phyloP scores from a whole-genome alignment of 176 grass and related monocot species.

The Zizania latifolia region DNA sequence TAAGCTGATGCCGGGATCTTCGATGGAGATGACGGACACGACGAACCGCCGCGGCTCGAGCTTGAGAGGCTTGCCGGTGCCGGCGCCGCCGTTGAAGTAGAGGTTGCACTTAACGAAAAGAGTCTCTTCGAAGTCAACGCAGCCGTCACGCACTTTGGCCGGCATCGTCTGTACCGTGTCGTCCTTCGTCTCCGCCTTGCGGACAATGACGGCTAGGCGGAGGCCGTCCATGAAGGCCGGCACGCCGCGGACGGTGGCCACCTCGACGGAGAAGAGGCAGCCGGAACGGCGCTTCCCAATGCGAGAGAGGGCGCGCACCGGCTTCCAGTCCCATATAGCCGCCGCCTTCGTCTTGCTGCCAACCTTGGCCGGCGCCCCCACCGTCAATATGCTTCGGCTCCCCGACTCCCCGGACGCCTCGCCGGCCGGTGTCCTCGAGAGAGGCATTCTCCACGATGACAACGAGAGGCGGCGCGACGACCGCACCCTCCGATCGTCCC shows the following conservation, averaged over 20 bases:
- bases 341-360: not conserved
- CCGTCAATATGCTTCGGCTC: not conserved
- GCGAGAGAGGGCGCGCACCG: constrained; percentile 64
- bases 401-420: not conserved
- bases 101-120: constrained; percentile 70
- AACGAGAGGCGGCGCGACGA: constrained; percentile 32
- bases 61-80: constrained; percentile 59
- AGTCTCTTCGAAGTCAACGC: constrained; percentile 75
- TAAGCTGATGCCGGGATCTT: constrained; percentile 38
- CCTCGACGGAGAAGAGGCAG: constrained; percentile 75
- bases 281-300: constrained; percentile 58
- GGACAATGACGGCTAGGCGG: constrained; percentile 61
- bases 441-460: constrained; percentile 8
- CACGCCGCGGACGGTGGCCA: constrained; percentile 34
- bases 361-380: not conserved
- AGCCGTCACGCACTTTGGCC: constrained; percentile 35
- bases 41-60: constrained; percentile 63
- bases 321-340: constrained; percentile 64
- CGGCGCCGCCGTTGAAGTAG: constrained; percentile 56
- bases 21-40: constrained; percentile 45
- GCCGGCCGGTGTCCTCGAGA: not conserved
- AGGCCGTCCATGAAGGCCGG: constrained; percentile 50
- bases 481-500: constrained; percentile 23
- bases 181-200: constrained; percentile 60
- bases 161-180: constrained; percentile 71